phyloP scores from a whole-genome alignment of 2,329 filamentous ascomycete genomes.

The Drechslera avenae region DNA sequence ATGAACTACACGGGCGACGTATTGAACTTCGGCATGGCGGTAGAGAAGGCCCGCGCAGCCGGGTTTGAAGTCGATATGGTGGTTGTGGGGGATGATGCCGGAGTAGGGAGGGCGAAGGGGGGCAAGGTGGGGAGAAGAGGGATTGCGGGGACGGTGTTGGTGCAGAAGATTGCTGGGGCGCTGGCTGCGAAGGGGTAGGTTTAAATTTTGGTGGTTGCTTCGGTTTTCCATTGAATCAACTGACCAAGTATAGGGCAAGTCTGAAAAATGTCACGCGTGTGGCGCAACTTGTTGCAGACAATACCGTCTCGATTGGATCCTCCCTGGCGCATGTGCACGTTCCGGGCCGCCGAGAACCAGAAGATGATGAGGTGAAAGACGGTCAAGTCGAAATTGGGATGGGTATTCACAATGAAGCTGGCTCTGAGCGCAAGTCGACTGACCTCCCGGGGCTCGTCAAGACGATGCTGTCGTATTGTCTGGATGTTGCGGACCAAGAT shows the following conservation, averaged over 20 bases:
- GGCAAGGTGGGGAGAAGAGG: conserved; percentile 93
- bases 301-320: conserved; percentile 83
- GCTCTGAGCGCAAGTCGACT: conserved; percentile 49
- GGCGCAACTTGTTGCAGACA: conserved; percentile 72
- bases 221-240: neutral
- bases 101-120: conserved; percentile 77
- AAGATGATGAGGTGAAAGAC: conserved; percentile 63
- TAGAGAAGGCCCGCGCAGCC: conserved; percentile 85
- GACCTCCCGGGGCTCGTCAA: conserved; percentile 54
- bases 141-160: conserved; percentile 87
- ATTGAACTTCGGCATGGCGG: conserved; percentile 90
- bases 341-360: conserved; percentile 70
- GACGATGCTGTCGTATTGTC: conserved; percentile 68
- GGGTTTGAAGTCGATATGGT: conserved; percentile 85
- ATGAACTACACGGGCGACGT: conserved; percentile 87
- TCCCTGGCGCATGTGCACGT: conserved; percentile 93
- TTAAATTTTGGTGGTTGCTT: conserved; percentile 15
- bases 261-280: conserved; percentile 75
- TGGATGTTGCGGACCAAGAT: conserved; percentile 68
- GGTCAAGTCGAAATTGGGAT: conserved; percentile 71
- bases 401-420: conserved; percentile 75
- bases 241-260: conserved; percentile 41
- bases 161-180: conserved; percentile 89
- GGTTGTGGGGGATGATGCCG: conserved; percentile 89
- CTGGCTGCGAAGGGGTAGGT: conserved; percentile 71